Conservation (phyloP, 2,329 filamentous ascomycete species). For the Ophiocordyceps camponoti-saundersi region DNA sequence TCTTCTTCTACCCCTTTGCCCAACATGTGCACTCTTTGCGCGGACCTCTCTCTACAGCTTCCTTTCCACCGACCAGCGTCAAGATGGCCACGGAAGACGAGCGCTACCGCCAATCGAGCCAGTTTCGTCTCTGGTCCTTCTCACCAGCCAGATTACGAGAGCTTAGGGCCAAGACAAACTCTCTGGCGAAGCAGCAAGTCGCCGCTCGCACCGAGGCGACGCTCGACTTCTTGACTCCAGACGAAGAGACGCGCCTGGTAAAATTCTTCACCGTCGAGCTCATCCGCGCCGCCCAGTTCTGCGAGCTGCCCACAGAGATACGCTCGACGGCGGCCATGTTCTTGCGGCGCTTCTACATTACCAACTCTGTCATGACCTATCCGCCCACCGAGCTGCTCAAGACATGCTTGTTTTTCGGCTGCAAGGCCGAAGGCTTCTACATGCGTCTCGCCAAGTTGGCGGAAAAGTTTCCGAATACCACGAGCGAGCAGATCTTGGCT, state of each 20-base stretch:
- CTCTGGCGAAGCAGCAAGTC: constrained; percentile 49
- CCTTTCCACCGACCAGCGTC: not conserved
- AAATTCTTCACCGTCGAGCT: constrained; percentile 55
- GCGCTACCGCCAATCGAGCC: constrained; percentile 75
- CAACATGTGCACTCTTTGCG: no score
- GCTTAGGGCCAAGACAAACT: constrained; percentile 64
- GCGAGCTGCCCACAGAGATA: constrained; percentile 31
- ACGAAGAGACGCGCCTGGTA: constrained; percentile 70
- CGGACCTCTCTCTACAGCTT: not conserved
- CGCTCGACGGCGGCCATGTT: constrained; percentile 67
- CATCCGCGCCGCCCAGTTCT: constrained; percentile 37
- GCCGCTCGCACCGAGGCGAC: constrained; percentile 34
- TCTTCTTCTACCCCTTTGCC: no score
- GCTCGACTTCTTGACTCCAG: constrained; percentile 65
- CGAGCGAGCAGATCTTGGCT: constrained; percentile 67
- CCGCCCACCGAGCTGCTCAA: constrained; percentile 78
- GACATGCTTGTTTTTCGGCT: constrained; percentile 81
- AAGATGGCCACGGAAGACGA: constrained; percentile 71
- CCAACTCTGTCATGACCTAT: constrained; percentile 93
- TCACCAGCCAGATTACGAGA: constrained; percentile 53
- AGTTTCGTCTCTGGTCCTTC: constrained; percentile 89
- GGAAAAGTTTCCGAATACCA: constrained; percentile 51
- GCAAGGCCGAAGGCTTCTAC: constrained; percentile 80
- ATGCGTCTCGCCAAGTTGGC: constrained; percentile 48
- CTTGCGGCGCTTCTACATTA: constrained; percentile 86